These are phyloP conservation scores for Heimioporus retisporus DNA, from an alignment of 1,284 basidiomycete genomes.

Conservation along the genomic window DNA sequence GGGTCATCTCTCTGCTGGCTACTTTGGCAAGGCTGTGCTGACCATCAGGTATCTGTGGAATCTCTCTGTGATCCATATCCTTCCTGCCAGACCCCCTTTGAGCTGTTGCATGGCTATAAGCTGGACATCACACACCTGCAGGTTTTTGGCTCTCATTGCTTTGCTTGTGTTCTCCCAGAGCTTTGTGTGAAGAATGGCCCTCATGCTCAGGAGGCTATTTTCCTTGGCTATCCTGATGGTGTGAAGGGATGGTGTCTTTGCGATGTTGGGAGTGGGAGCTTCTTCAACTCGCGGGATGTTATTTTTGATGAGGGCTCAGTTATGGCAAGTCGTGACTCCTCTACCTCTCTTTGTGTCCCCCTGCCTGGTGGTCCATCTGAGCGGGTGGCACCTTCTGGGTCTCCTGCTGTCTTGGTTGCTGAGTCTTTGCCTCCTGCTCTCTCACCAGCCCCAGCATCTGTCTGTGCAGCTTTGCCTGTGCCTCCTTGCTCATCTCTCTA, in stretches of 20 bases:
- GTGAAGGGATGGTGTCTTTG: too few relatives aligned
- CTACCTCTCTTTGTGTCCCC: too few relatives aligned
- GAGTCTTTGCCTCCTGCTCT: too few relatives aligned
- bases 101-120: not conserved
- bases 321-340: too few relatives aligned
- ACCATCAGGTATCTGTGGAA: conserved; percentile 9
- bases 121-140: not conserved
- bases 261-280: too few relatives aligned
- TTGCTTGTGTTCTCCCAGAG: not conserved
- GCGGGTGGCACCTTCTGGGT: too few relatives aligned
- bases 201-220: not conserved
- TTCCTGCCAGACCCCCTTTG: not conserved
- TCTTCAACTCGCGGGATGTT: not conserved
- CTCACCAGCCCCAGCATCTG: too few relatives aligned
- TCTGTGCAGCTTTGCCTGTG: too few relatives aligned
- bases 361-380: too few relatives aligned
- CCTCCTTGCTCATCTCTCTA: too few relatives aligned
- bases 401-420: too few relatives aligned
- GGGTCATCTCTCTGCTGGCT: not conserved
- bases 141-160: not conserved
- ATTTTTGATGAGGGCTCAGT: not conserved
- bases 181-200: not conserved
- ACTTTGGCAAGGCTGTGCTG: conserved; percentile 3
- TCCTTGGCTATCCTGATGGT: too few relatives aligned
- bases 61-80: not conserved